Percentiles rank a stretch among this genome's conserved stretches.
Evolutionary conservation across 495 filamentous ascomycete species (phyloP).

Genomic region (Articulospora tetracladia): DNA sequence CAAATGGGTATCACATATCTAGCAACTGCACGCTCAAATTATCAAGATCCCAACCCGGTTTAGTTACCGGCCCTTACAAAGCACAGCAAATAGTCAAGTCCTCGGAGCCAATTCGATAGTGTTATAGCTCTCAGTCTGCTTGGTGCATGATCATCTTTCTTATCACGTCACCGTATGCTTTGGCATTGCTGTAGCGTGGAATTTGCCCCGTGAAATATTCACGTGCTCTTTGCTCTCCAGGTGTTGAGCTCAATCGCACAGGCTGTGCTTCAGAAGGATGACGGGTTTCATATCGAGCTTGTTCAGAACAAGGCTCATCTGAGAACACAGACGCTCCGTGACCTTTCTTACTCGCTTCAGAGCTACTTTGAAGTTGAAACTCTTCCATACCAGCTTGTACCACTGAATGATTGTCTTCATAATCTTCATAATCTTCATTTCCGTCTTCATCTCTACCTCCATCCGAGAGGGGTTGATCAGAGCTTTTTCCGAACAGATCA

Average conservation of each 20-base stretch:
- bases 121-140: neutral
- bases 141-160: neutral
- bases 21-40: neutral
- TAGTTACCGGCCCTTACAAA: neutral
- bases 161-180: neutral
- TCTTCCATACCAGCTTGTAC: neutral
- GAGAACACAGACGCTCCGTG: neutral
- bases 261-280: neutral
- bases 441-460: too few relatives aligned
- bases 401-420: neutral
- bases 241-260: neutral
- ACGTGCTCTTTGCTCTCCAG: neutral
- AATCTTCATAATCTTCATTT: neutral
- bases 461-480: neutral
- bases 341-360: neutral
- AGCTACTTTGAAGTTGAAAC: neutral
- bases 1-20: neutral
- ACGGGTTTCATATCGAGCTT: too few relatives aligned
- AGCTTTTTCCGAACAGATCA: constrained; percentile 1
- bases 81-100: neutral
- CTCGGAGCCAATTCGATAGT: neutral
- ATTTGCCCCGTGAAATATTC: constrained; percentile 2
- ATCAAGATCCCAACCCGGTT: neutral
- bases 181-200: constrained; percentile 7
- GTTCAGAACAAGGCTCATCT: too few relatives aligned